phyloP scores from a whole-genome alignment of 2,329 filamentous ascomycete genomes.

The Colletotrichum tanaceti region DNA sequence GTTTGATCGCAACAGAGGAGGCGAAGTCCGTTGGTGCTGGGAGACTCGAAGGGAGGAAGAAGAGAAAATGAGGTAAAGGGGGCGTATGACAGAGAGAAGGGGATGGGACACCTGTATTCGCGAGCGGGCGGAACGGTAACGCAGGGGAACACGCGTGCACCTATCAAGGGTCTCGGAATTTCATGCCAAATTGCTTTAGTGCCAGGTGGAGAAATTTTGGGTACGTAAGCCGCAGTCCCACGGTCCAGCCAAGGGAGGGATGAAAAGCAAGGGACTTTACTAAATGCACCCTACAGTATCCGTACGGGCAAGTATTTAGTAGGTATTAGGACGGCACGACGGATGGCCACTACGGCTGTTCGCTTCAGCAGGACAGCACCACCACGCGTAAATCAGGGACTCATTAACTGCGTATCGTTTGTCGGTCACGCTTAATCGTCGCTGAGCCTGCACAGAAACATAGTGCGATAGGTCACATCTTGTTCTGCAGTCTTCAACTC shows the following conservation, averaged over 20 bases:
- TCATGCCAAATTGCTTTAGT: conserved; percentile 23
- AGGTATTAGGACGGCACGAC: not conserved
- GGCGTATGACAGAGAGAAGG: not conserved
- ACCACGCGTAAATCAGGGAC: not conserved
- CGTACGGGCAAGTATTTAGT: not conserved
- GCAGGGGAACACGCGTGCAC: conserved; percentile 39
- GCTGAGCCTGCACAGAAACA: not conserved
- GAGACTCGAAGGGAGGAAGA: not conserved
- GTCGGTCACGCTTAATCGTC: not conserved
- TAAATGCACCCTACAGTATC: no score
- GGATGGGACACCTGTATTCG: conserved; percentile 4
- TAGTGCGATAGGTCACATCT: not conserved
- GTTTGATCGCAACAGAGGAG: conserved; percentile 10
- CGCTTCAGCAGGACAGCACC: no score
- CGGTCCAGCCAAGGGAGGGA: conserved; percentile 11
- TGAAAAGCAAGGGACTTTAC: conserved; percentile 15
- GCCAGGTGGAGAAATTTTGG: conserved; percentile 11
- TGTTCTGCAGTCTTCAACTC: not conserved
- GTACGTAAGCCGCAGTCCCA: conserved; percentile 1
- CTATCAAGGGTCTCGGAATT: conserved; percentile 34
- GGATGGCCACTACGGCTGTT: no score
- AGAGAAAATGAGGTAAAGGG: conserved; percentile 23
- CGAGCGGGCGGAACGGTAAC: conserved; percentile 28
- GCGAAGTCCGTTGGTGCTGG: not conserved
- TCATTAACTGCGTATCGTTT: no score